A percentile compares a stretch with the other conserved stretches of the same genome.
Evolutionary conservation across 2,329 filamentous ascomycete genomes (phyloP).

Genomic region (Alternaria rosae): DNA sequence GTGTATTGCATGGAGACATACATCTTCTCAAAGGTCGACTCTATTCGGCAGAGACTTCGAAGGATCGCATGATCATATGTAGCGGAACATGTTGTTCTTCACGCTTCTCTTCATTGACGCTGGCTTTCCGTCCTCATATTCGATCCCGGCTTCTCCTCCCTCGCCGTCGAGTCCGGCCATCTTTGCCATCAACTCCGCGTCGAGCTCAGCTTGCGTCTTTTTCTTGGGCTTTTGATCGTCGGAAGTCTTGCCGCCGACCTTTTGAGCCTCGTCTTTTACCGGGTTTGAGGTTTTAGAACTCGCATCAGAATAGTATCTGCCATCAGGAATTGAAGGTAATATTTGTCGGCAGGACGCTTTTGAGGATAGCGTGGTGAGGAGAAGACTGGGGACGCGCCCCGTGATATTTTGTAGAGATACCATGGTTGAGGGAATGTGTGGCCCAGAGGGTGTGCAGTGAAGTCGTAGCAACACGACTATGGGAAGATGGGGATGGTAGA

Average conservation of each 20-base stretch:
- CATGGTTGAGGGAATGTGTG: neutral
- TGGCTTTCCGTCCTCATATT: constrained; percentile 77
- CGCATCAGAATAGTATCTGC: constrained; percentile 10
- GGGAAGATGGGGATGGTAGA: neutral
- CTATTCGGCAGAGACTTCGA: neutral
- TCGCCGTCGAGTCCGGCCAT: constrained; percentile 73
- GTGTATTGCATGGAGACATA: neutral
- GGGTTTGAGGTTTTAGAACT: neutral
- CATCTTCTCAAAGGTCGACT: neutral
- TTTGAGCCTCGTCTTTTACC: constrained; percentile 11
- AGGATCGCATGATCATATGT: constrained; percentile 56
- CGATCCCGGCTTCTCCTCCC: constrained; percentile 73
- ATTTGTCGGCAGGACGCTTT: neutral
- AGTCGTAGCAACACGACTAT: neutral
- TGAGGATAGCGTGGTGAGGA: neutral
- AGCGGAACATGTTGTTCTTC: constrained; percentile 78
- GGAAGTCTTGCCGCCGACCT: constrained; percentile 16
- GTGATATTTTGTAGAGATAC: neutral
- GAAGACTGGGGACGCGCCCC: neutral
- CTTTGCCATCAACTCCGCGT: constrained; percentile 71
- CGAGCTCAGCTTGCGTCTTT: constrained; percentile 69
- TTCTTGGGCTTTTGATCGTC: constrained; percentile 31
- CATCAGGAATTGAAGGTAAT: neutral
- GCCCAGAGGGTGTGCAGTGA: neutral
- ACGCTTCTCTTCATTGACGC: constrained; percentile 77